Conservation (phyloP, 805 yeast genomes). For the Kluyveromyces nonfermentans region DNA sequence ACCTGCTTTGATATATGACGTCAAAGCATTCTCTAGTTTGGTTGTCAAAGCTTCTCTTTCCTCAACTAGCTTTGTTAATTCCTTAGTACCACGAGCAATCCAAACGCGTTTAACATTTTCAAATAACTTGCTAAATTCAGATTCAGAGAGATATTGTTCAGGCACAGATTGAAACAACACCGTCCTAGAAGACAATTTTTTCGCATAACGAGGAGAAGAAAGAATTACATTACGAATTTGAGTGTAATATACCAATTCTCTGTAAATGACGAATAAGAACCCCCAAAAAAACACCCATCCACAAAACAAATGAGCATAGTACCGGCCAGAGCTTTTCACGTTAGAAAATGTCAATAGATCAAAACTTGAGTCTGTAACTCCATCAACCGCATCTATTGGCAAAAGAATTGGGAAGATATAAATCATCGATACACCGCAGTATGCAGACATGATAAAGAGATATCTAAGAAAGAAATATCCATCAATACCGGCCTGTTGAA, state of each 20-base stretch:
- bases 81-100: constrained; percentile 57
- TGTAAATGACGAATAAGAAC: constrained; percentile 62
- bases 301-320: constrained; percentile 78
- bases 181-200: constrained; percentile 65
- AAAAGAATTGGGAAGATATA: constrained; percentile 58
- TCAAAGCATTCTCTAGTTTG: constrained; percentile 61
- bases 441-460: constrained; percentile 43
- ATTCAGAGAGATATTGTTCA: constrained; percentile 57
- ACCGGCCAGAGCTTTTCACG: constrained; percentile 48
- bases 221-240: constrained; percentile 69
- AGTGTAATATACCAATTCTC: constrained; percentile 73
- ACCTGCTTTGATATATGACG: constrained; percentile 47
- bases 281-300: constrained; percentile 72
- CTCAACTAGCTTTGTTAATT: constrained; percentile 45
- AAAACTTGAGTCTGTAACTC: constrained; percentile 54
- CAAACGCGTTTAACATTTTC: constrained; percentile 77
- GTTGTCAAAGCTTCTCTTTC: constrained; percentile 51
- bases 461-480: constrained; percentile 87
- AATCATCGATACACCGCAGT: constrained; percentile 47
- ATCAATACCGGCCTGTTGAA: constrained; percentile 87
- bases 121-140: constrained; percentile 64
- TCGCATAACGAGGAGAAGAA: constrained; percentile 73
- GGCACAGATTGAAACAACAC: constrained; percentile 83
- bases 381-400: constrained; percentile 74
- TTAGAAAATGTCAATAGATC: constrained; percentile 74